Evolutionary conservation across 1,284 basidiomycete genomes (phyloP), one percentile per base, ranked within the genome.

Genomic region (Pyrrhoderma lamaoense): DNA sequence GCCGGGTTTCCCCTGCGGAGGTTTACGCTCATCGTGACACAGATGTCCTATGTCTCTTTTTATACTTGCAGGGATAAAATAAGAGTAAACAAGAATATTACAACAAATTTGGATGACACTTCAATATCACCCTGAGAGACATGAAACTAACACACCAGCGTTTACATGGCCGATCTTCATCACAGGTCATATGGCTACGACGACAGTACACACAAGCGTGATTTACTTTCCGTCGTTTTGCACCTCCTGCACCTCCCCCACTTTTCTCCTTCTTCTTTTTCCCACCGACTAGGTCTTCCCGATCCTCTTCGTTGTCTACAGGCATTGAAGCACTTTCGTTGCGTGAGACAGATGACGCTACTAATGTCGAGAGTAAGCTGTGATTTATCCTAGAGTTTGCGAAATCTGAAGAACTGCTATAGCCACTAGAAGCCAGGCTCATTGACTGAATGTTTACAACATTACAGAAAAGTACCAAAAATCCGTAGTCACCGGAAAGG

Each of bases 201-300:
- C 93, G 76, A 68, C 93, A 96, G 69, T 95, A 97, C 46, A 97
- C 75, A 65, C 93, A 96, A 1, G 93, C 93, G 69, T 89, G 86
- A 67, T 91, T 92, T 53, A 89, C 86, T 65, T 90, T 91, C 52
- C 86, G 70, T 59, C 87, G 71, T 67, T 87, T 88, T 31, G 27
- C 27, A 31, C 27, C 27, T 31, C 27, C 27, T 31, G 27, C 7
- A 5, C 27, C 27, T 31, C 27, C 27, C 45, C 70, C 66, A 38
- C 61, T 61, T 42, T 66, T 64, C 34, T 63, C 62, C 68, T 82
- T 73, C 62, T 71, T 82, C 67, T 76, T 79, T 35, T 49, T 55
- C 8, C 59, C 62, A 27, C 56, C 36, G 3, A 44, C 51, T 16
- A 18, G 7, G 62, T 60, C 35, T 31, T 31, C 27, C 27, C 27